These are phyloP conservation scores for Beauveria asiatica DNA, from an alignment of 2,329 filamentous ascomycete species.

Conservation along the genomic window DNA sequence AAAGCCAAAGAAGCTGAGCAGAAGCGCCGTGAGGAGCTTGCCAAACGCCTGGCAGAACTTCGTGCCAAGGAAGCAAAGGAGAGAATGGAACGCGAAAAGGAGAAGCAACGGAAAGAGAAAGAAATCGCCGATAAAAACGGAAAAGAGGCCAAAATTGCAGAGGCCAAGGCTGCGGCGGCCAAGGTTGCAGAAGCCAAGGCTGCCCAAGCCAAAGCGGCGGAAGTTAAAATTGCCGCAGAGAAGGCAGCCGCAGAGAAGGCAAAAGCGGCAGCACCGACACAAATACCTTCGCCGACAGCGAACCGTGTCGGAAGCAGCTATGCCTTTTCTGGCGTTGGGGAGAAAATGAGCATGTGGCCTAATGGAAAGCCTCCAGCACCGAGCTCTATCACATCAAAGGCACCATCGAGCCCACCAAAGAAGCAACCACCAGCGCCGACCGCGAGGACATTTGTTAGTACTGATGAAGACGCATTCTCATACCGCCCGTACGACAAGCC, in stretches of 20 bases:
- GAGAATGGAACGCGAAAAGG: slow-evolving; percentile 33
- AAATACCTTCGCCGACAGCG: slow-evolving; percentile 4
- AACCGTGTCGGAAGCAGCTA: slow-evolving; percentile 44
- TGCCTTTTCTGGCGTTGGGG: slow-evolving; percentile 56
- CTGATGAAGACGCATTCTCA: slow-evolving; percentile 60
- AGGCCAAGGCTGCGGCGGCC: slow-evolving; percentile 9
- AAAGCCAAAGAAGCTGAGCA: slow-evolving; percentile 53
- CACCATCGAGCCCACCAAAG: slow-evolving; percentile 25
- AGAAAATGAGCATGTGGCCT: slow-evolving; percentile 63
- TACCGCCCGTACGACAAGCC: slow-evolving; percentile 71
- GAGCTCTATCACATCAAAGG: slow-evolving; percentile 22
- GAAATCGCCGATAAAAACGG: slow-evolving; percentile 28
- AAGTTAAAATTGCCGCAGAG: slow-evolving; percentile 17
- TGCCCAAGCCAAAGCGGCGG: slow-evolving; percentile 18
- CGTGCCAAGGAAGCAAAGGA: slow-evolving; percentile 48
- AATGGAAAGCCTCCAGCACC: slow-evolving; percentile 44
- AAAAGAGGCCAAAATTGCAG: slow-evolving; percentile 19
- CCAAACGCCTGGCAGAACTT: slow-evolving; percentile 43
- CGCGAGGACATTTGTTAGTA: slow-evolving; percentile 50
- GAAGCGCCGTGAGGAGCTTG: slow-evolving; percentile 48
- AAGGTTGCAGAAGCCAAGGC: slow-evolving; percentile 19
- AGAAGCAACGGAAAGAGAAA: slow-evolving; percentile 30
- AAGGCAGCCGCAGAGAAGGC: slow-evolving; percentile 20
- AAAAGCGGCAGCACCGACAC: slow-evolving; percentile 15
- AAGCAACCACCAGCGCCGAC: slow-evolving; percentile 38